A percentile compares a stretch with the other conserved stretches of the same genome.
Evolutionary conservation across 495 filamentous ascomycete species (phyloP).

Genomic region (Penicillium alfredii): DNA sequence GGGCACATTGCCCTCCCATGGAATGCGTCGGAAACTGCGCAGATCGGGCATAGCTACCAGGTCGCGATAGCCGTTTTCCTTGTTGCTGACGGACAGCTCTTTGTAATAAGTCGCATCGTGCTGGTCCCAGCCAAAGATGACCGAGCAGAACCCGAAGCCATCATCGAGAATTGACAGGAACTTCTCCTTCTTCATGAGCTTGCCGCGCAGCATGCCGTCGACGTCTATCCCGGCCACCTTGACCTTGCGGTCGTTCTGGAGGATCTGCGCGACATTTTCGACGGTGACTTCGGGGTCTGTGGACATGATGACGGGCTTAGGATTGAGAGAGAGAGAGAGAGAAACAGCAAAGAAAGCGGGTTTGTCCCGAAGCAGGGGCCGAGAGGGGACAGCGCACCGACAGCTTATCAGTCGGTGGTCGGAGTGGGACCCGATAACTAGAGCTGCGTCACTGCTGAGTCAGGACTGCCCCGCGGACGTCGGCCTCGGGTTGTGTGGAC

Average conservation of each 20-base stretch:
- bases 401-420: no score
- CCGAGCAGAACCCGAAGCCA: conserved; percentile 95
- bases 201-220: conserved; percentile 86
- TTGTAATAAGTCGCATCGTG: conserved; percentile 83
- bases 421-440: no score
- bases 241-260: conserved; percentile 72
- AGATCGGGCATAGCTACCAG: conserved; percentile 81
- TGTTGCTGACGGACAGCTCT: conserved; percentile 84
- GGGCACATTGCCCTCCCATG: conserved; percentile 88
- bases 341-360: background rate
- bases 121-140: conserved; percentile 98
- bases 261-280: conserved; percentile 54
- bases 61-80: conserved; percentile 89
- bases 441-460: no score
- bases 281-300: conserved; percentile 42
- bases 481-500: no score
- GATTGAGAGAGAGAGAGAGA: no score
- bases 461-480: no score
- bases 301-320: conserved; percentile 18
- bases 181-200: conserved; percentile 93
- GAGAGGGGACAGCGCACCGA: no score
- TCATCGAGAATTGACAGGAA: conserved; percentile 77
- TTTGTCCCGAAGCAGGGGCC: background rate
- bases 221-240: conserved; percentile 91
- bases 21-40: conserved; percentile 76